Percentiles rank a stretch among this genome's conserved stretches.
These are phyloP conservation scores for Xylariaceae sp. DNA, from an alignment of 2,329 filamentous ascomycete species.

Conservation along the genomic window DNA sequence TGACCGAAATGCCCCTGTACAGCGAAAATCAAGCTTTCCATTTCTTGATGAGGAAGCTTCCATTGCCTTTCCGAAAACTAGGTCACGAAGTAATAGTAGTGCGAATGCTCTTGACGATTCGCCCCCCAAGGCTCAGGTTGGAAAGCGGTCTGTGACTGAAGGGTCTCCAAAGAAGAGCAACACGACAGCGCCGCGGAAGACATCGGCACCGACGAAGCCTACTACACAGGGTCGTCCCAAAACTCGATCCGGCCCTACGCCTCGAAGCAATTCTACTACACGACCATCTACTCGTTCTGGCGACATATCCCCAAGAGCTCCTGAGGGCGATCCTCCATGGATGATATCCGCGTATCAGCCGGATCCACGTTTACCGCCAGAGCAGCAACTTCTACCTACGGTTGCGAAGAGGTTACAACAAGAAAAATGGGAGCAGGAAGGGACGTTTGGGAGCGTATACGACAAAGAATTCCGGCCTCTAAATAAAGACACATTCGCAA, in stretches of 20 bases:
- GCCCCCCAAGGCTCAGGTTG: constrained; percentile 37
- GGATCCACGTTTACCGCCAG: constrained; percentile 89
- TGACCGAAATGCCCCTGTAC: constrained; percentile 74
- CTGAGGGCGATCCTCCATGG: constrained; percentile 96
- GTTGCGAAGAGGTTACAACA: constrained; percentile 90
- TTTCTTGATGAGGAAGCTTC: constrained; percentile 62
- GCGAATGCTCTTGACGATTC: constrained; percentile 62
- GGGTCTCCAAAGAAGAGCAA: constrained; percentile 61
- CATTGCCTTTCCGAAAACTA: constrained; percentile 65
- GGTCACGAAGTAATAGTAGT: constrained; percentile 72
- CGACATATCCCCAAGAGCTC: constrained; percentile 64
- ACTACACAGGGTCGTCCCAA: constrained; percentile 61
- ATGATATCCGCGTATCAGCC: constrained; percentile 94
- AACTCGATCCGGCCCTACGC: constrained; percentile 64
- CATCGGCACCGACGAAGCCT: constrained; percentile 52
- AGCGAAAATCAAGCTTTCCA: constrained; percentile 65
- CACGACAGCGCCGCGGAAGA: constrained; percentile 50
- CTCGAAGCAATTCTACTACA: constrained; percentile 55
- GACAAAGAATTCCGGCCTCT: constrained; percentile 87
- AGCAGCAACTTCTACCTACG: constrained; percentile 94
- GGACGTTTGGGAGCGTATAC: constrained; percentile 83
- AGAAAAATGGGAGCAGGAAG: constrained; percentile 93
- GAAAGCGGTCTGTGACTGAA: constrained; percentile 55
- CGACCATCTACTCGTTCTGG: constrained; percentile 70
- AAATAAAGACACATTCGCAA: constrained; percentile 67